phyloP scores from a whole-genome alignment of 805 yeast species.

The Jamesozyma lodderae region DNA sequence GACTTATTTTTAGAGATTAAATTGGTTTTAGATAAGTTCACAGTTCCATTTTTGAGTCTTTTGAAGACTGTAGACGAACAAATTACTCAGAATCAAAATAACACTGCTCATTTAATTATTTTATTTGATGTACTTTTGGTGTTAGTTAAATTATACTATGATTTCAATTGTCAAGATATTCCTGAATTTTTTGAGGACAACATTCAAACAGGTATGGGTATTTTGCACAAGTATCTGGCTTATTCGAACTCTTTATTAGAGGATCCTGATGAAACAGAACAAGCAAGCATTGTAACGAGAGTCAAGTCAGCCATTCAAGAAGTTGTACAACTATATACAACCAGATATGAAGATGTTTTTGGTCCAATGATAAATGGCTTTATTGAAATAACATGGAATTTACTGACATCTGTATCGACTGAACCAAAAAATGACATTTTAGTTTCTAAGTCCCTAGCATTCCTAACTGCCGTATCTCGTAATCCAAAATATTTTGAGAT shows the following conservation, averaged over 20 bases:
- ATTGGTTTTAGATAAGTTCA: constrained; percentile 76
- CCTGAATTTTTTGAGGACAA: constrained; percentile 97
- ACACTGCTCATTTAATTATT: constrained; percentile 44
- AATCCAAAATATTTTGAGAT: constrained; percentile 58
- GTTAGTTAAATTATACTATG: constrained; percentile 76
- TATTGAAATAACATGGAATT: constrained; percentile 73
- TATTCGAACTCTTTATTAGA: constrained; percentile 48
- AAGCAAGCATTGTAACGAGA: constrained; percentile 58
- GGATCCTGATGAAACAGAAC: constrained; percentile 49
- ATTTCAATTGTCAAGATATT: constrained; percentile 93
- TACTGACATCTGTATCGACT: constrained; percentile 54
- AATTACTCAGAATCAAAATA: constrained; percentile 39
- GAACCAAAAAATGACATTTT: constrained; percentile 78
- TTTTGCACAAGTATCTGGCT: constrained; percentile 71
- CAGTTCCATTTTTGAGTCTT: constrained; percentile 66
- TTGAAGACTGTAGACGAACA: constrained; percentile 58
- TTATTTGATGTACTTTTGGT: constrained; percentile 64
- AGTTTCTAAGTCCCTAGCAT: constrained; percentile 70
- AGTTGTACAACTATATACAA: constrained; percentile 72
- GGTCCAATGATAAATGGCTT: constrained; percentile 68
- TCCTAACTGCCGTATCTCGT: constrained; percentile 72
- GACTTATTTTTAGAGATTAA: constrained; percentile 81
- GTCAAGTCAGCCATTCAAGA: constrained; percentile 81
- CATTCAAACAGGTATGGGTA: constrained; percentile 62
- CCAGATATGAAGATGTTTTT: constrained; percentile 87